Conservation (phyloP, 768 basidiomycete species). For the Candolleomyces efflorescens region DNA sequence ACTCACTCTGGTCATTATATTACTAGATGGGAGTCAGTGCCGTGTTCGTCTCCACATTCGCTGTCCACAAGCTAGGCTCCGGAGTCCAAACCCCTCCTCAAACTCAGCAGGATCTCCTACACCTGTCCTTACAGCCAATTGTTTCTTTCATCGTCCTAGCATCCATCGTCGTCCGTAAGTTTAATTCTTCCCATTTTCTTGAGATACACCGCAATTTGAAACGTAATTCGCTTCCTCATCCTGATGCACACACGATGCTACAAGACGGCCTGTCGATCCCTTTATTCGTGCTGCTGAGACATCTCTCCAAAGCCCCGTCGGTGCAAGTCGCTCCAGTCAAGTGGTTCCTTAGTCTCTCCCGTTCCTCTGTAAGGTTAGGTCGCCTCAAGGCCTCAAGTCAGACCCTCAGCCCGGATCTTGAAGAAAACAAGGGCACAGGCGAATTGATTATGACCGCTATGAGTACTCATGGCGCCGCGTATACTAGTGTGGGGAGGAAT, state of each 20-base stretch:
- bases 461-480: no score
- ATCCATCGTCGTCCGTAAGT: conserved; percentile 79
- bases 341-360: conserved; percentile 32
- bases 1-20: conserved; percentile 5
- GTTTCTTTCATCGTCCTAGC: conserved; percentile 84
- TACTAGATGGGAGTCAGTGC: conserved; percentile 89
- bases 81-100: conserved; percentile 54
- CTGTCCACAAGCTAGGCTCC: conserved; percentile 53
- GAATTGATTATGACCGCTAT: no score
- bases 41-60: conserved; percentile 80
- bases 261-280: conserved; percentile 69
- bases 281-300: conserved; percentile 53
- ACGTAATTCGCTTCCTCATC: no score
- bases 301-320: conserved; percentile 43
- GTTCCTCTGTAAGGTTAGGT: no score
- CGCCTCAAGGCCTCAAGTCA: no score
- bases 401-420: no score
- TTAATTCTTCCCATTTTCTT: background rate
- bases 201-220: no score
- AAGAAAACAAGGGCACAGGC: no score
- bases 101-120: conserved; percentile 69
- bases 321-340: conserved; percentile 32
- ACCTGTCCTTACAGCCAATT: conserved; percentile 71
- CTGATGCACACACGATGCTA: no score
- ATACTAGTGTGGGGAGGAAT: no score